Base-by-base conservation (phyloP, 768 basidiomycete genomes). In the Lactifluus echinatus region DNA sequence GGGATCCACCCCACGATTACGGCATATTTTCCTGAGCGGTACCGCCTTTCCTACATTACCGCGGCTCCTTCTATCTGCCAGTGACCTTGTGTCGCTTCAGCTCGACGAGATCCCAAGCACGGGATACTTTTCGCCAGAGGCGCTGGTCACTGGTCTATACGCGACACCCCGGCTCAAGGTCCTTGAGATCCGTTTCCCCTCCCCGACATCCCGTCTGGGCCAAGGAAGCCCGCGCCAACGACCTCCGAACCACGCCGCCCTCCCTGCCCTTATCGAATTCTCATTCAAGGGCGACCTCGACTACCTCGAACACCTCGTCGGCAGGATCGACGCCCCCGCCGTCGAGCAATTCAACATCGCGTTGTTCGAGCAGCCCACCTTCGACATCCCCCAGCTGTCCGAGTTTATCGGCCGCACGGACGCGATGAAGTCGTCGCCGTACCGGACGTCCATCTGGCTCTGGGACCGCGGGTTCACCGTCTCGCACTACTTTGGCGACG, bases 41-140 rank as follows among this genome's bases (percentile, higher is more conserved):
- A 50, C 53, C 21, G 40, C 57, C 42, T 53, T 50, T 12, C 57
- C 57, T n/a, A 31, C 53, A 15, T 39, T 59, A 31, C 53, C 53
- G 2, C 33, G 10, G 1, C 57, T 59, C 17, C 53, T 59, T 24
- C 44, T 39, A 28, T 54, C 57, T 5, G 52, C 52, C 6, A 21
- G 6, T 40, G 28, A 54, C 33, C 57, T 59, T 7, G 17, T 54
- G 33, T 59, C 17, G 8, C 57, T 59, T 21, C 53, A 45, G 23
- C 52, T 59, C 17, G 17, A 37, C 2, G 47, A 59, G 19, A 44
- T 59, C 33, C 57, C 57, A 24, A 40, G 5, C 8, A 19, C 47
- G 24, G 57, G 52, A 34, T 55, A 53, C 24, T 49, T 59, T 21
- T 45, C 53, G 14, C 47, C 57, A 11, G 53, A 37, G 26, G 52